Evolutionary conservation across 768 basidiomycete genomes (phyloP).

Genomic region (Tylopilus subfusipes): DNA sequence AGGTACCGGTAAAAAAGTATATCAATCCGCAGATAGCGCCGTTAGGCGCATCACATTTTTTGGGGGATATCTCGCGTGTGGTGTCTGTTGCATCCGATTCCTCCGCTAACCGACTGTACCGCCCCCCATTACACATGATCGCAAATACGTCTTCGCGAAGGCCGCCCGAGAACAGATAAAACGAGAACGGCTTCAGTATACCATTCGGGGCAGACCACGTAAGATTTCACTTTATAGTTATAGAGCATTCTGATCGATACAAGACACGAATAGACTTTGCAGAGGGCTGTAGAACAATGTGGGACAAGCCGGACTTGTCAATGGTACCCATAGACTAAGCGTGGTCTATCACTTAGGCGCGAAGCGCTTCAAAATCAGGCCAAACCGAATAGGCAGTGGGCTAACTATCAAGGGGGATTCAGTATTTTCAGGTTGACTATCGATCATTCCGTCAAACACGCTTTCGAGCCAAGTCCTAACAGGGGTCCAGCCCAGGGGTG

Average conservation of each 20-base stretch:
- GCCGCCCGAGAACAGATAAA: not conserved
- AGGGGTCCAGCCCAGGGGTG: too few species aligned
- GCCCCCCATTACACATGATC: not conserved
- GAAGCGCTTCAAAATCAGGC: not conserved
- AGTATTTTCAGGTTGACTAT: not conserved
- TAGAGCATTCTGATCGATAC: too few species aligned
- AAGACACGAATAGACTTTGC: not conserved
- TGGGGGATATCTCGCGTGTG: not conserved
- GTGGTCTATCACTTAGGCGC: not conserved
- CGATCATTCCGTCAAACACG: not conserved
- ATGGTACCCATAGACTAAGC: too few species aligned
- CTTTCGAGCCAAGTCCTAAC: not conserved
- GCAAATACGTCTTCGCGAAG: not conserved
- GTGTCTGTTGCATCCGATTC: not conserved
- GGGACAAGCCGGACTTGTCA: not conserved
- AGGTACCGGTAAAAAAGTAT: not conserved
- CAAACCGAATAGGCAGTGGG: not conserved
- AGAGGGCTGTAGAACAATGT: not conserved
- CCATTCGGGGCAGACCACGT: not conserved
- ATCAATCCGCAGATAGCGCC: not conserved
- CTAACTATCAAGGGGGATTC: not conserved
- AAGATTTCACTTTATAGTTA: not conserved
- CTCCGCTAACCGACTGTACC: not conserved
- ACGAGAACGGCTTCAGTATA: not conserved
- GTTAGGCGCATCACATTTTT: not conserved